Conservation (phyloP, 2,329 filamentous ascomycete genomes). For the Lecanosticta acicola region DNA sequence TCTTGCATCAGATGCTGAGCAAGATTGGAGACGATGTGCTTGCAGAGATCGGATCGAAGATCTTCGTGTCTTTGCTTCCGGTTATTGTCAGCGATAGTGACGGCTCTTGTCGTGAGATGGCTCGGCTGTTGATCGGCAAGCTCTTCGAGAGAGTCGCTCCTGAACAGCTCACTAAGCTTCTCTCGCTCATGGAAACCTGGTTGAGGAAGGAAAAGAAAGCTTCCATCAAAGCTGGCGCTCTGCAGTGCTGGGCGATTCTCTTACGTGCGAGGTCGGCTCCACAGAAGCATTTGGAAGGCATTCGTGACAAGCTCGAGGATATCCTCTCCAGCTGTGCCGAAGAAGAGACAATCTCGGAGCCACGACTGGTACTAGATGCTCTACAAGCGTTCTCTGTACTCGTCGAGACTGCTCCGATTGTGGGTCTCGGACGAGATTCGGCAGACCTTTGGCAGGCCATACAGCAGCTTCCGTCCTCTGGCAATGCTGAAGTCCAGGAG, state of each 20-base stretch:
- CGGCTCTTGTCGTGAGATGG: constrained; percentile 75
- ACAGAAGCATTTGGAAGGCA: constrained; percentile 60
- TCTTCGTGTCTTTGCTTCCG: constrained; percentile 81
- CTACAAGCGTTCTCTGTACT: constrained; percentile 65
- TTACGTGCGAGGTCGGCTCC: constrained; percentile 63
- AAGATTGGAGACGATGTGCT: constrained; percentile 79
- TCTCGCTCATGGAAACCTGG: constrained; percentile 66
- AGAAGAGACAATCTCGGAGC: constrained; percentile 53
- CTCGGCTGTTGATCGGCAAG: constrained; percentile 71
- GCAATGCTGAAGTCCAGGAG: constrained; percentile 68
- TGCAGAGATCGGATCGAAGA: constrained; percentile 72
- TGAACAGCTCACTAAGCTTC: constrained; percentile 64
- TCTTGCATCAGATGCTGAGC: constrained; percentile 75
- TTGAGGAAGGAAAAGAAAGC: constrained; percentile 67
- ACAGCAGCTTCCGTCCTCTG: constrained; percentile 63
- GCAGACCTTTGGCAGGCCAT: constrained; percentile 66
- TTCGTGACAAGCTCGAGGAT: constrained; percentile 48
- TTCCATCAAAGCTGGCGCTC: constrained; percentile 63
- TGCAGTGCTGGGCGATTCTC: constrained; percentile 78
- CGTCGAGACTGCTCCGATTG: constrained; percentile 58
- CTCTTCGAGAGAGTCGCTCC: constrained; percentile 73
- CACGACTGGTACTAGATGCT: constrained; percentile 68
- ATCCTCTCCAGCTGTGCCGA: constrained; percentile 47
- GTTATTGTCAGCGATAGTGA: constrained; percentile 85
- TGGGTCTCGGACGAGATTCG: constrained; percentile 56